These are phyloP conservation scores for Crepidotus variabilis DNA, from an alignment of 768 basidiomycete genomes.

Conservation along the genomic window DNA sequence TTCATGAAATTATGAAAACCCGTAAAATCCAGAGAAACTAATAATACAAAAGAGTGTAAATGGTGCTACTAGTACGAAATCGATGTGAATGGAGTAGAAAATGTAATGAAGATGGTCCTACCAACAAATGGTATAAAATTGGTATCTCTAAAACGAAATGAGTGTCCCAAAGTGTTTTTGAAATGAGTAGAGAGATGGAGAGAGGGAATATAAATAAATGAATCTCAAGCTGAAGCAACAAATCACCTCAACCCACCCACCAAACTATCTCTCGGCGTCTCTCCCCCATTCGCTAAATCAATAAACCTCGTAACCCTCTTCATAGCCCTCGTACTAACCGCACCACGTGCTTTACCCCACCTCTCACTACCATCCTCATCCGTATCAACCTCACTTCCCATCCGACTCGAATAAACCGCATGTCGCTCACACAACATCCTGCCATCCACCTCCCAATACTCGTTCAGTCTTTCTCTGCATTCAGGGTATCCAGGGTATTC, in stretches of 20 bases:
- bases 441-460: conserved; percentile 90
- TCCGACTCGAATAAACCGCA: conserved; percentile 29
- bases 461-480: conserved; percentile 58
- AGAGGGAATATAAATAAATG: conserved; percentile 2
- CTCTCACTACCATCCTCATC: conserved; percentile 24
- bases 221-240: not conserved
- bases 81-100: no score
- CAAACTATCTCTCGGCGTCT: not conserved
- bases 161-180: no score
- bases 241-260: conserved; percentile 12
- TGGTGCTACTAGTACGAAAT: no score
- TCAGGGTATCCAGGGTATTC: conserved; percentile 52
- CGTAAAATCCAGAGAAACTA: no score
- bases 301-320: conserved; percentile 82
- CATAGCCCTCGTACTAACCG: conserved; percentile 44
- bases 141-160: no score
- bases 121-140: no score
- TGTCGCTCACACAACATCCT: conserved; percentile 87
- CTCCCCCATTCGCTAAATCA: conserved; percentile 45
- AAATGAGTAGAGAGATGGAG: not conserved
- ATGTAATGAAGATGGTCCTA: no score
- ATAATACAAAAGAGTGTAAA: no score
- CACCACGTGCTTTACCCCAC: conserved; percentile 25
- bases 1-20: not conserved
- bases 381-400: conserved; percentile 10